Evolutionary conservation across 176 grass and related monocot genomes (phyloP).

Genomic region (Oryza meyeriana): DNA sequence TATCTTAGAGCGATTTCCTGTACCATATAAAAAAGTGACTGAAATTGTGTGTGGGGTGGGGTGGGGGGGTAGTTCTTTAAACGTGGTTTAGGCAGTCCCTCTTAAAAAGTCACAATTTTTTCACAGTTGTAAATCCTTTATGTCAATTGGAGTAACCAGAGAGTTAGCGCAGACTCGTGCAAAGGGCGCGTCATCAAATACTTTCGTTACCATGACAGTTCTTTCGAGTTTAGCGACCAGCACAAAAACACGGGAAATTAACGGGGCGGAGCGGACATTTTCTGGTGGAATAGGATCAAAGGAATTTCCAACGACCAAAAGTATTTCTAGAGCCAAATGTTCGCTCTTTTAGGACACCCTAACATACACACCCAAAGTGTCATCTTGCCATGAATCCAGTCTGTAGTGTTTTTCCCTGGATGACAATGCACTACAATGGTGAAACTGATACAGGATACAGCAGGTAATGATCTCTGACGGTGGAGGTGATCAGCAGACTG

Average conservation of each 20-base stretch:
- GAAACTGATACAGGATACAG: slow-evolving; percentile 17
- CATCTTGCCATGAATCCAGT: slow-evolving; percentile 23
- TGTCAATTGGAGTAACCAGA: too few relatives aligned
- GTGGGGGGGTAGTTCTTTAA: too few relatives aligned
- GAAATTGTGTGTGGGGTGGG: too few relatives aligned
- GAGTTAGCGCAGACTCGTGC: too few relatives aligned
- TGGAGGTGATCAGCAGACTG: neutral
- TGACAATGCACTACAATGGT: neutral
- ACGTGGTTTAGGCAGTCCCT: too few relatives aligned
- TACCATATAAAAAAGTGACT: too few relatives aligned
- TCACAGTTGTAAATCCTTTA: too few relatives aligned
- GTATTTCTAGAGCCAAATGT: neutral
- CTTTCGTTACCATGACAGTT: neutral
- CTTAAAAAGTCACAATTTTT: too few relatives aligned
- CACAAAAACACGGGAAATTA: neutral
- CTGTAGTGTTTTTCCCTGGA: slow-evolving; percentile 5
- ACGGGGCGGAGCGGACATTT: neutral
- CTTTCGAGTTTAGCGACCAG: neutral
- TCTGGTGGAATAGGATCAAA: neutral
- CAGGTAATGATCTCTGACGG: neutral
- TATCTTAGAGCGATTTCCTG: too few relatives aligned
- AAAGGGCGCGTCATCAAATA: too few relatives aligned
- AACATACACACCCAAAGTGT: neutral
- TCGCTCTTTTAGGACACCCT: neutral
- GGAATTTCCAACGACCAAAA: neutral